Evolutionary conservation across 192 early-diverging fungal genomes (phyloP), one percentile per base, ranked within the genome.

Genomic region (Phlyctochytrium planicorne): DNA sequence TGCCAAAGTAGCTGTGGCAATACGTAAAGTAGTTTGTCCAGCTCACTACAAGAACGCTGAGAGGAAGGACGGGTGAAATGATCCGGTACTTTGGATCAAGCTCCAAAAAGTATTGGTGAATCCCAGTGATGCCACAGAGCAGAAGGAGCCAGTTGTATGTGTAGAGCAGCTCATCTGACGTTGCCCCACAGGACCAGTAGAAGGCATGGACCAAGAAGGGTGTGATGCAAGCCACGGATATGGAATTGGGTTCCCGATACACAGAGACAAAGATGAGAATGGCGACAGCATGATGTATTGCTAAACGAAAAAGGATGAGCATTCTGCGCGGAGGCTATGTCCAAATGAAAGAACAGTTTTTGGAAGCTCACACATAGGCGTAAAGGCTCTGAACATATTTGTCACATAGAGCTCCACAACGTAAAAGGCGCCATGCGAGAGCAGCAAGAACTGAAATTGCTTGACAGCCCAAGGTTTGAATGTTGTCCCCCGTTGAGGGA

Each of bases 391-490:
- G 3, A 6, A 37, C 66, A 68, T 68, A 1, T 53, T 20, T n/a
- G 33, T 68, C 2, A 68, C 32, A 27, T 12, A 16, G 32, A 68
- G 30, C 47, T 68, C 66, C 3, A n/a, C 27, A 3, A 35, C 35
- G 34, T 68, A 68, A 40, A 34, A 68, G 25, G 60, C 33, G n/a
- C 47, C n/a, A 40, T 68, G 66, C 2, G 35, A 30, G 30, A 30
- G 36, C 30, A 68, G 59, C 66, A 68, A 47, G 25, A 14, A 3
- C 27, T 23, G 3, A 37, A 40, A 68, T 36, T 59, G 57, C 29
- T 37, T 12, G n/a, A 68, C 30, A 27, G 57, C 29, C 66, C 66
- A 68, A 23, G 53, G 66, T 12, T 59, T 24, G 3, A 27, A 12
- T 1, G 53, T 52, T 20, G 34, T 35, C 47, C 60, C 30, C 17